Percentiles rank a stretch among this genome's conserved stretches.
phyloP scores from a whole-genome alignment of 202 grass and related monocot species.

The Carex arenaria region DNA sequence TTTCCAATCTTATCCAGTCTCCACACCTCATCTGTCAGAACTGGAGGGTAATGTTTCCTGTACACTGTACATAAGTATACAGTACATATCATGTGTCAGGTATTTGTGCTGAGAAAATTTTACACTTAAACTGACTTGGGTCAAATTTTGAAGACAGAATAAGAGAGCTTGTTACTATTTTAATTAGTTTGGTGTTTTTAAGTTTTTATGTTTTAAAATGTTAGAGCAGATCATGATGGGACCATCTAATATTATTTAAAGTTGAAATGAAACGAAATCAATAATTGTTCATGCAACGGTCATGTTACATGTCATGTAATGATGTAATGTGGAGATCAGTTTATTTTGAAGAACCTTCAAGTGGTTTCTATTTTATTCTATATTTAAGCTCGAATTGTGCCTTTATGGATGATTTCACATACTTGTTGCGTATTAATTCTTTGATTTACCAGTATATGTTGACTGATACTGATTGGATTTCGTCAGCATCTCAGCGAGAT shows the following conservation, averaged over 20 bases:
- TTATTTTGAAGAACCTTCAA: neutral
- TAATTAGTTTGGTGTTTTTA: neutral
- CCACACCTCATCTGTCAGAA: conserved; percentile 76
- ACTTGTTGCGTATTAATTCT: neutral
- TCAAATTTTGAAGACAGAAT: neutral
- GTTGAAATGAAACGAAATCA: neutral
- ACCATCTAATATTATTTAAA: neutral
- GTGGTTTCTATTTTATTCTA: neutral
- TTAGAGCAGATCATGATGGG: neutral
- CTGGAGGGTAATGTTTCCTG: conserved; percentile 74
- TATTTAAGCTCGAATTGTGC: too few species aligned
- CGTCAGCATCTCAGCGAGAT: neutral
- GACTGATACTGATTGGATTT: neutral
- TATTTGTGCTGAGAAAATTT: neutral
- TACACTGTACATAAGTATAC: conserved; percentile 34
- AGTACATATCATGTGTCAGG: neutral
- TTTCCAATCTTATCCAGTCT: conserved; percentile 76
- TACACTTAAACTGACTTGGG: conserved; percentile 1
- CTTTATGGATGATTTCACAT: neutral
- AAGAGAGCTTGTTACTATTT: neutral
- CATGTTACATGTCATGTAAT: neutral
- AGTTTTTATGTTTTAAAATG: neutral
- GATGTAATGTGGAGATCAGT: neutral
- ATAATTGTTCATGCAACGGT: neutral
- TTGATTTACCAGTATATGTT: neutral